These are phyloP conservation scores for Pythium coloratum DNA, from an alignment of 352 stramenopile species.

Conservation along the genomic window DNA sequence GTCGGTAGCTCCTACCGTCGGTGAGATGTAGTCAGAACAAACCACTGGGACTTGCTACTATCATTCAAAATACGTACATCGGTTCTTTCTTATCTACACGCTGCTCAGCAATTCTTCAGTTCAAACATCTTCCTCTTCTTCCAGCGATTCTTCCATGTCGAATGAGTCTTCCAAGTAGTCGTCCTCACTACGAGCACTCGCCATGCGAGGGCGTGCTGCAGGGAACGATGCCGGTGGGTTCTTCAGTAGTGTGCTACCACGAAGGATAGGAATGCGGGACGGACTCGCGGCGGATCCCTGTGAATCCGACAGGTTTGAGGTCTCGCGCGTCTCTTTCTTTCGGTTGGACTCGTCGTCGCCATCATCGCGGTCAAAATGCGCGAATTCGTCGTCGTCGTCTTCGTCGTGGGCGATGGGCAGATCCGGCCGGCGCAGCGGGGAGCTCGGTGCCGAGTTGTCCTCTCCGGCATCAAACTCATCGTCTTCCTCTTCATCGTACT, in stretches of 20 bases:
- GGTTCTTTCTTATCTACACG: no score
- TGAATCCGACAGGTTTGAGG: slow-evolving; percentile 13
- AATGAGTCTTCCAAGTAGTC: slow-evolving; percentile 75
- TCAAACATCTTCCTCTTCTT: slow-evolving; percentile 14
- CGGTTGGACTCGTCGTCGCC: neutral
- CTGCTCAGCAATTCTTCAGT: no score
- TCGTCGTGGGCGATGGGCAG: slow-evolving; percentile 1
- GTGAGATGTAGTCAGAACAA: slow-evolving; percentile 12
- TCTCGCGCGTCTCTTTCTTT: neutral
- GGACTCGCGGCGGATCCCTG: slow-evolving; percentile 17
- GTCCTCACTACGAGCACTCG: slow-evolving; percentile 25
- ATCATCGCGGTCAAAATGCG: slow-evolving; percentile 28
- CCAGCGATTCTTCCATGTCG: slow-evolving; percentile 70
- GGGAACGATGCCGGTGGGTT: neutral
- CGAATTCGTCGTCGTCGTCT: slow-evolving; percentile 31
- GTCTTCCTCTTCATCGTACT: slow-evolving; percentile 20
- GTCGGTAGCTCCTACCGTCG: slow-evolving; percentile 33
- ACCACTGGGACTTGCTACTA: no score
- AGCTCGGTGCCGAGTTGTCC: neutral
- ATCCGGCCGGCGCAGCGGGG: neutral
- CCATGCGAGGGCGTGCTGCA: slow-evolving; percentile 10
- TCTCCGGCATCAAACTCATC: slow-evolving; percentile 14
- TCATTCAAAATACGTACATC: no score
- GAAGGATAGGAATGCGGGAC: slow-evolving; percentile 23
- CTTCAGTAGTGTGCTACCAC: slow-evolving; percentile 18